These are phyloP conservation scores for Pythium myriotylum DNA, from an alignment of 352 stramenopile genomes.

Conservation along the genomic window DNA sequence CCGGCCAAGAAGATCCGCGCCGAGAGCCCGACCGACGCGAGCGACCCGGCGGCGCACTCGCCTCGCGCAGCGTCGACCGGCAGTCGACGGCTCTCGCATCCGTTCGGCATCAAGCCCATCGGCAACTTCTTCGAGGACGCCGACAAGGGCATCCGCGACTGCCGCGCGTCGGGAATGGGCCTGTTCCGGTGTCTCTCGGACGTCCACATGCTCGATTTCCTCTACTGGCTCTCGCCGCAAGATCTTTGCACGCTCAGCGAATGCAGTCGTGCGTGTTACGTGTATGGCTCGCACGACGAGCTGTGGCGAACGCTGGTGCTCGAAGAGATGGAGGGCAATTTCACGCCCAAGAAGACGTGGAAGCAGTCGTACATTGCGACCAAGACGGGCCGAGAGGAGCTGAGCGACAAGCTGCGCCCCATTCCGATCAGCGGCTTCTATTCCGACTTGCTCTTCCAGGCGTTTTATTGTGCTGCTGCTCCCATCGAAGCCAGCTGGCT, in stretches of 20 bases:
- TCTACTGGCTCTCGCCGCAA: slow-evolving; percentile 56
- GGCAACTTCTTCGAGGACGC: slow-evolving; percentile 81
- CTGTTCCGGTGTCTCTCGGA: slow-evolving; percentile 58
- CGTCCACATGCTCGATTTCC: slow-evolving; percentile 58
- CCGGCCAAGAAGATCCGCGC: neutral
- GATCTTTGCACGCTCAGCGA: slow-evolving; percentile 48
- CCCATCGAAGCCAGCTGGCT: slow-evolving; percentile 73
- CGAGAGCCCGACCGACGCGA: neutral
- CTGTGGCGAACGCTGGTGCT: slow-evolving; percentile 83
- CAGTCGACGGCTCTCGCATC: slow-evolving; percentile 50
- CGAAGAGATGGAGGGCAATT: slow-evolving; percentile 69
- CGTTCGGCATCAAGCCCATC: slow-evolving; percentile 81
- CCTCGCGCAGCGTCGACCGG: neutral
- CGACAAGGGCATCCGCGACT: slow-evolving; percentile 61
- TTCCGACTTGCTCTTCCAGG: slow-evolving; percentile 88
- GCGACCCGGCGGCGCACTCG: neutral
- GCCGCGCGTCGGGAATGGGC: slow-evolving; percentile 60
- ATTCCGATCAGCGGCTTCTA: slow-evolving; percentile 75
- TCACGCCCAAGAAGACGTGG: slow-evolving; percentile 59
- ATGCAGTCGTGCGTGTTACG: slow-evolving; percentile 68
- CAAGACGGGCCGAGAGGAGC: slow-evolving; percentile 33
- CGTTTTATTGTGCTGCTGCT: slow-evolving; percentile 75
- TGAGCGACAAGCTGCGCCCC: slow-evolving; percentile 19
- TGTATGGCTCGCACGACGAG: slow-evolving; percentile 78
- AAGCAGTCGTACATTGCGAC: slow-evolving; percentile 72